These are phyloP conservation scores for Vickermania ingenoplastis DNA, from an alignment of 208 protist species.

Conservation along the genomic window DNA sequence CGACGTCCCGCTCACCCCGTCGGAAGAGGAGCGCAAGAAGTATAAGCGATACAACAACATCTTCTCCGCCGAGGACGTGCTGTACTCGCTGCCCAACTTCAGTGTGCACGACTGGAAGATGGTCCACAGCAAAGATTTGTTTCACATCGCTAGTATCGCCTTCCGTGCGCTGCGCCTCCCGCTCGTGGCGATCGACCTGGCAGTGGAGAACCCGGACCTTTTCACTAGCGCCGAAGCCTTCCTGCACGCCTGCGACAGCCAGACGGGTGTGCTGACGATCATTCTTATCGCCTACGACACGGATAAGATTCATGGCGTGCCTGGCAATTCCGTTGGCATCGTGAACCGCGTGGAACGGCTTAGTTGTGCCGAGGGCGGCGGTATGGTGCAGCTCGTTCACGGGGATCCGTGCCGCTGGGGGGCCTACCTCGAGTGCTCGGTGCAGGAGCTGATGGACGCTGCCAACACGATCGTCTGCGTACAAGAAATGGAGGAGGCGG, in stretches of 20 bases:
- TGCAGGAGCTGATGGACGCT: conserved; percentile 33
- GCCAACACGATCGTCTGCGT: conserved; percentile 47
- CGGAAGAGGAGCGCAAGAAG: conserved; percentile 34
- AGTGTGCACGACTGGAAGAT: conserved; percentile 59
- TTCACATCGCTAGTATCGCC: conserved; percentile 40
- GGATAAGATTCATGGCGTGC: conserved; percentile 56
- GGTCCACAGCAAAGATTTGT: conserved; percentile 6
- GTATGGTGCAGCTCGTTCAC: conserved; percentile 69
- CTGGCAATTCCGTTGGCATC: conserved; percentile 55
- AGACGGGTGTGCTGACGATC: conserved; percentile 51
- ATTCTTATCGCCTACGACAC: conserved; percentile 76
- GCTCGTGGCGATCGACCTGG: conserved; percentile 40
- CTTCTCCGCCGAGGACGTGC: conserved; percentile 79
- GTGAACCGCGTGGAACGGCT: conserved; percentile 52
- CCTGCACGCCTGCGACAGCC: conserved; percentile 42
- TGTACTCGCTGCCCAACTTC: conserved; percentile 67
- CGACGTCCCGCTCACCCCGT: conserved; percentile 18
- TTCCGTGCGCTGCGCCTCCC: conserved; percentile 58
- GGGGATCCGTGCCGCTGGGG: conserved; percentile 74
- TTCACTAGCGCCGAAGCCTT: conserved; percentile 17
- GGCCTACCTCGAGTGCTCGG: conserved; percentile 33
- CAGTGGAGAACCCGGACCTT: conserved; percentile 10
- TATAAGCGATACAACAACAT: conserved; percentile 77
- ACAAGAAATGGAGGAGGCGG: conserved; percentile 22
- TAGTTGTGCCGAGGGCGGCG: conserved; percentile 6